These are phyloP conservation scores for Paramecium bursaria DNA, from an alignment of 73 alveolate species.

Conservation along the genomic window DNA sequence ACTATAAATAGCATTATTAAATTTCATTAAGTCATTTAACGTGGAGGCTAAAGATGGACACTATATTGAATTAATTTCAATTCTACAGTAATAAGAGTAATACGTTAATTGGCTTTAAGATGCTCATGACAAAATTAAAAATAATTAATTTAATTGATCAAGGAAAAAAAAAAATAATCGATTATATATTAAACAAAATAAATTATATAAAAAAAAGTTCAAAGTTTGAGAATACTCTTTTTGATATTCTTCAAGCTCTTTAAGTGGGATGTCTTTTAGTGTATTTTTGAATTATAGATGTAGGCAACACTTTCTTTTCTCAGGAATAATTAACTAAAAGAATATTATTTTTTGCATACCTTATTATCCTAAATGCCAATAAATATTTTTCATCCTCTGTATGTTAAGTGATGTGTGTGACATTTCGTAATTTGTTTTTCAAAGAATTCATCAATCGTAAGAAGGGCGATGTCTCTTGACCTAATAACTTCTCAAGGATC, in stretches of 20 bases:
- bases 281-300: conserved; percentile 24
- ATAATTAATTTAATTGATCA: not conserved
- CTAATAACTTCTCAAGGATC: not conserved
- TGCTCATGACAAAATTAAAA: not conserved
- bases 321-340: not conserved
- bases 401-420: not conserved
- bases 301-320: not conserved
- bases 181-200: not conserved
- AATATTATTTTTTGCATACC: not conserved
- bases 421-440: conserved; percentile 12
- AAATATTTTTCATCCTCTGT: not conserved
- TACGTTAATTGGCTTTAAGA: conserved; percentile 24
- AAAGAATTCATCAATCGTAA: not conserved
- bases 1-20: not conserved
- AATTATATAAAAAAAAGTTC: conserved; percentile 3
- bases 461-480: not conserved
- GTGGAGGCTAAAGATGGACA: conserved; percentile 19
- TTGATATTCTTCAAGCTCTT: not conserved
- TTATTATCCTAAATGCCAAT: not conserved
- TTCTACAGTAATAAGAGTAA: not conserved
- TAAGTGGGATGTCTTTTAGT: not conserved
- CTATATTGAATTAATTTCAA: conserved; percentile 31
- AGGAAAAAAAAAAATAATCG: too few species aligned
- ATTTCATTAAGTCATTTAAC: conserved; percentile 2
- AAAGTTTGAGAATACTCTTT: not conserved